Evolutionary conservation across 345 rosid species (phyloP).

Genomic region (Populus deltoides): DNA sequence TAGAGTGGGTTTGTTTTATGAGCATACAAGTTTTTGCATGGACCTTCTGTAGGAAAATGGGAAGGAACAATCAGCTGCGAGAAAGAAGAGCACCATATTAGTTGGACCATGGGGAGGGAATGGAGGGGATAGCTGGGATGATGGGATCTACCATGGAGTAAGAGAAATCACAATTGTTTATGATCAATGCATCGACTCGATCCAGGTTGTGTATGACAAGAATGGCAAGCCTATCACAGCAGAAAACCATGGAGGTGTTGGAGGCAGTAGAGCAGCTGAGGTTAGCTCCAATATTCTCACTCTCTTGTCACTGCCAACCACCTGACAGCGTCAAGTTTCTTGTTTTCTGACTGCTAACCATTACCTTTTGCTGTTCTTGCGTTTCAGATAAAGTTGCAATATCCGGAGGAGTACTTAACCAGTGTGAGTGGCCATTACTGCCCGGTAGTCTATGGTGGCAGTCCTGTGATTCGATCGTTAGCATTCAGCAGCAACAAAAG

Average conservation of each 20-base stretch:
- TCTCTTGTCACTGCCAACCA: background rate
- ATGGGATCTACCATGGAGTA: slow-evolving; percentile 61
- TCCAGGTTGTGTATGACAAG: slow-evolving; percentile 54
- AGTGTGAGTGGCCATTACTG: slow-evolving; percentile 59
- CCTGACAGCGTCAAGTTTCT: background rate
- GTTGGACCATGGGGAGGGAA: slow-evolving; percentile 87
- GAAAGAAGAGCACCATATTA: slow-evolving; percentile 33
- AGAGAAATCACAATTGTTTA: slow-evolving; percentile 57
- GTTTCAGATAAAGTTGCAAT: slow-evolving; percentile 64
- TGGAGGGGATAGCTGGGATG: slow-evolving; percentile 73
- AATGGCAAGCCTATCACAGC: slow-evolving; percentile 50
- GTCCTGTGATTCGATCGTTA: slow-evolving; percentile 66
- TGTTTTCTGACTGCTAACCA: background rate
- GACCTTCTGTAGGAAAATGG: background rate
- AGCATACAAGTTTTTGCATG: background rate
- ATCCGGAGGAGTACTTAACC: slow-evolving; percentile 61
- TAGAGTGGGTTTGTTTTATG: too few species aligned
- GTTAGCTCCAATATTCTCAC: slow-evolving; percentile 24
- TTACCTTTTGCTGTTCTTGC: background rate
- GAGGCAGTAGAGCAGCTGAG: slow-evolving; percentile 55
- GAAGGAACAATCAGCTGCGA: slow-evolving; percentile 21
- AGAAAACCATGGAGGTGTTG: slow-evolving; percentile 69
- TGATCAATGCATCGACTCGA: slow-evolving; percentile 69
- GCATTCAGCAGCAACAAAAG: slow-evolving; percentile 60
- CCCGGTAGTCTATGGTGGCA: slow-evolving; percentile 53